These are phyloP conservation scores for Hydrangea macrophylla DNA, from an alignment of 148 eudicot genomes.

Conservation along the genomic window DNA sequence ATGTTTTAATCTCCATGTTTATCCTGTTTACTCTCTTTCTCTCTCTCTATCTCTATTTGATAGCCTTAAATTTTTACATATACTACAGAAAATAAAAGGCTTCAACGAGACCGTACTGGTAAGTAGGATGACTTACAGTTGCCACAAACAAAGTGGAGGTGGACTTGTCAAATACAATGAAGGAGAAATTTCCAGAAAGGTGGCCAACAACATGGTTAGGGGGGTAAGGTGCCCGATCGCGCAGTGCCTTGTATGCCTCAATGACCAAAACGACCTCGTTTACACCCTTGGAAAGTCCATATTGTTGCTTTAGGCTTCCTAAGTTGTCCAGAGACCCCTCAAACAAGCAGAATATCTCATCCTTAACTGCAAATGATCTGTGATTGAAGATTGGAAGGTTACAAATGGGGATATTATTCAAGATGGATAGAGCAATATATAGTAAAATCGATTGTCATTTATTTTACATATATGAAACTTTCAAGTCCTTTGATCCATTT, in stretches of 20 bases:
- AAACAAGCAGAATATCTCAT: slow-evolving; percentile 89
- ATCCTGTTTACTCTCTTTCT: too few relatives aligned
- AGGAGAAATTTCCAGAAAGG: slow-evolving; percentile 73
- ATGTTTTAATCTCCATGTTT: too few relatives aligned
- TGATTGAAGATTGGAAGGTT: not conserved
- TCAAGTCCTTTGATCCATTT: too few relatives aligned
- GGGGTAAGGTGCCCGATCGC: slow-evolving; percentile 94
- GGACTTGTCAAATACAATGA: slow-evolving; percentile 77
- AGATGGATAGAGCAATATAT: too few relatives aligned
- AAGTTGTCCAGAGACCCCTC: slow-evolving; percentile 84
- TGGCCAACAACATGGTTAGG: slow-evolving; percentile 84
- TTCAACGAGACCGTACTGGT: not conserved
- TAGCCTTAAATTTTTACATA: too few relatives aligned
- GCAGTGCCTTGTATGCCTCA: slow-evolving; percentile 90
- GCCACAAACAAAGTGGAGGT: slow-evolving; percentile 87
- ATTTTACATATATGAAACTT: too few relatives aligned
- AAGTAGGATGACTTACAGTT: slow-evolving; percentile 40
- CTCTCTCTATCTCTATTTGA: too few relatives aligned
- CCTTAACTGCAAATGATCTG: slow-evolving; percentile 87
- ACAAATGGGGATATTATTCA: too few relatives aligned
- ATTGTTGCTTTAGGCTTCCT: slow-evolving; percentile 84
- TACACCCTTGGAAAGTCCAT: slow-evolving; percentile 67
- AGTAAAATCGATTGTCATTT: too few relatives aligned
- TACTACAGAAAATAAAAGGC: too few relatives aligned
- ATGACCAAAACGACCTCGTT: slow-evolving; percentile 74